Evolutionary conservation across 441 rosid genomes (phyloP), one percentile per base, ranked within the genome.

Genomic region (Pelargonium exstipulatum): DNA sequence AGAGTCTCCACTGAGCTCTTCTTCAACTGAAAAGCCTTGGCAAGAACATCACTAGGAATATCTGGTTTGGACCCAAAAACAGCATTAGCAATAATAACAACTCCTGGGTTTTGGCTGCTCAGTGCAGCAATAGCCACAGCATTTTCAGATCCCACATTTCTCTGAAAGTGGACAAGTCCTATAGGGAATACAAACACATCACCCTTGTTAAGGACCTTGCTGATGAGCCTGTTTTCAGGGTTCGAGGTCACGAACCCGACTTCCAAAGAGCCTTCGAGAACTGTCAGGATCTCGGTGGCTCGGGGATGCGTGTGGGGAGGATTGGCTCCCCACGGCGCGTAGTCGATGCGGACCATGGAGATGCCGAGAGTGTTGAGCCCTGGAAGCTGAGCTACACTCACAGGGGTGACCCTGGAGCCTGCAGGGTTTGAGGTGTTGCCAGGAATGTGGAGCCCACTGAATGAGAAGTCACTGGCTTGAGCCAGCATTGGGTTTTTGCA

Each of bases 321-420:
- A 17, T 75, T 75, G 35, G 63, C 22, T 7, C 72, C 75, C 9
- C 35, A 29, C 0, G 72, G 69, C 2, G 75, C 66, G 46, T 14
- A 71, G 37, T 76, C 72, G 13, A 75, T 37, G 37, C 64, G 63
- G 35, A 5, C 70, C 51, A 64, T 9, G 26, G 72, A 45, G 32
- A 76, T 57, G 17, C 79, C 64, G 0, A 71, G 79, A 1, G 79
- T 71, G 66, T 68, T 76, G 66, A 68, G 75, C 9, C 72, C 69
- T 14, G 67, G 69, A 32, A 63, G 2, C n/a, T 53, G 74, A 12
- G 26, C 57, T 22, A 29, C 75, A 4, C 24, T n/a, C 10, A 68
- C 75, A 2, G 62, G 42, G 5, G 65, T 71, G 20, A 63, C 75
- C 9, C 51, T 45, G 0, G 74, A 76, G 24, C 75, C 69, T 0